Conservation (phyloP, 129 eudicot genomes). For the Heracleum sosnowskyi region DNA sequence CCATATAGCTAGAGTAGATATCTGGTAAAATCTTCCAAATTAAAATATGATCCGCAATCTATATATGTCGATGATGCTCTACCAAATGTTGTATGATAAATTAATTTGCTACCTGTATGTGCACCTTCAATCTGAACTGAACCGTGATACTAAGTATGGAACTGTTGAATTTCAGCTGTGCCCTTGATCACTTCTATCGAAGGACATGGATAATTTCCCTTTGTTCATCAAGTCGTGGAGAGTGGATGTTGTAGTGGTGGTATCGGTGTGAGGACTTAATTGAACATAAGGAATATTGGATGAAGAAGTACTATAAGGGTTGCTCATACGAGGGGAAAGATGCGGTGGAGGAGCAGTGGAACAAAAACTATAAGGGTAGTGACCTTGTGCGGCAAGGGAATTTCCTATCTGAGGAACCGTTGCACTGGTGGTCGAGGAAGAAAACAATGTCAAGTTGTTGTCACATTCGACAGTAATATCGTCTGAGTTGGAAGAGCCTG, state of each 20-base stretch:
- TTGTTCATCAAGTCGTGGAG: constrained; percentile 24
- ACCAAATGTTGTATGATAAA: constrained; percentile 2
- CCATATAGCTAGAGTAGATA: not conserved
- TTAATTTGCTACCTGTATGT: constrained; percentile 4
- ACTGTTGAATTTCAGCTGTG: not conserved
- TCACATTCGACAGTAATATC: constrained; percentile 29
- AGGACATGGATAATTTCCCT: constrained; percentile 62
- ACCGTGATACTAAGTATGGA: not conserved
- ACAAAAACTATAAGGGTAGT: not conserved
- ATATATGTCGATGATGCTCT: constrained; percentile 2
- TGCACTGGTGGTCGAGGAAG: constrained; percentile 25
- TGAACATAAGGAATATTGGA: constrained; percentile 44
- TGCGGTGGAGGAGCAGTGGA: not conserved
- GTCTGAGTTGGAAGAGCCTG: constrained; percentile 25
- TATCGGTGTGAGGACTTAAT: constrained; percentile 34
- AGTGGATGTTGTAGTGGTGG: constrained; percentile 23
- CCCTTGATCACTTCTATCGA: constrained; percentile 46
- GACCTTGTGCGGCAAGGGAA: constrained; percentile 9
- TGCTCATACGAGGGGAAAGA: not conserved
- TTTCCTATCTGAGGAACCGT: not conserved
- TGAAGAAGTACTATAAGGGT: constrained; percentile 18
- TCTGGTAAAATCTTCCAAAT: not conserved
- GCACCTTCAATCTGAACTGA: constrained; percentile 5
- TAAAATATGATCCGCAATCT: constrained; percentile 3
- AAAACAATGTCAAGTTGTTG: constrained; percentile 24